Base-by-base conservation (phyloP, 2,329 filamentous ascomycete genomes). In the Botrytis hyacinthi region DNA sequence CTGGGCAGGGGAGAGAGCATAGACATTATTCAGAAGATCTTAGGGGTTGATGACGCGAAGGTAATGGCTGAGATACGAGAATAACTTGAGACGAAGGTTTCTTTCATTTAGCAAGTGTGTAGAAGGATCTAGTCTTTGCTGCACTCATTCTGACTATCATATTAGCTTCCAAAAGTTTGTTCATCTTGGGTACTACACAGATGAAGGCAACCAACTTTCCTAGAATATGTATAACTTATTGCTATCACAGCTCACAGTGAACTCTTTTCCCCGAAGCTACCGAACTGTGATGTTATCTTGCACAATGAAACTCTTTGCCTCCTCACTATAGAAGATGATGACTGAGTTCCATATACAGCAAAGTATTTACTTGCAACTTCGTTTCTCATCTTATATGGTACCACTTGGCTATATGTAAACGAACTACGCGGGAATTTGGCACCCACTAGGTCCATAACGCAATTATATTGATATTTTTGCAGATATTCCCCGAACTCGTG, bases 391-490 rank as follows among this genome's bases (percentile, higher is more conserved):
- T 29, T 5, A 8, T 29, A 8, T 57, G 6, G 1, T 12, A 12
- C 29, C 29, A 60, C 18, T 60, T 57, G 14, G n/a, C 51, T 29
- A 18, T 29, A 9, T n/a, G 3, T n/a, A 57, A 60, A 9, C 5
- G 5, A 35, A 4, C 57, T 20, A 35, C 0, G 3, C 0, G 8
- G 18, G 0, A 10, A 12, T 1, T 7, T 22, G 8, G 2, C 29
- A 35, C 8, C 18, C 16, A 35, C 57, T 6, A 22, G 2, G 8
- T 18, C 8, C 57, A 10, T 35, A n/a, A n/a, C n/a, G n/a, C n/a
- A n/a, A n/a, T n/a, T n/a, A n/a, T n/a, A n/a, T n/a, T n/a, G n/a
- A n/a, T n/a, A n/a, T n/a, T n/a, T 22, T 9, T 0, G 29, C 29
- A 60, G 5, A 5, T 22, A 35, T 22, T 7, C 3, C 32, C 0